phyloP scores from a whole-genome alignment of 495 filamentous ascomycete species.

The Penicillium roqueforti region DNA sequence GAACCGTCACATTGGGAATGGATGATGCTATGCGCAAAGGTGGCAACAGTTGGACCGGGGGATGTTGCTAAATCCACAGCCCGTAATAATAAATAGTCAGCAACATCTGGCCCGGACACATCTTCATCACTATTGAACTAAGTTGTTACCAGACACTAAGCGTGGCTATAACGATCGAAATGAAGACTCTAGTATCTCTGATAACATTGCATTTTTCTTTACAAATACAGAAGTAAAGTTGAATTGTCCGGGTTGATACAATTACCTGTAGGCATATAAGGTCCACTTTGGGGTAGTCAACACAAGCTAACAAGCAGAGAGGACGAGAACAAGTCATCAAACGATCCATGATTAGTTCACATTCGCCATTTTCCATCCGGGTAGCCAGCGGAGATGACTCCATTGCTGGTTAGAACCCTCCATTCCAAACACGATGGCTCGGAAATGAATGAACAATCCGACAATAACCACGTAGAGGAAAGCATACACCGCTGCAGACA shows the following conservation, averaged over 20 bases:
- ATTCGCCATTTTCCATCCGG: constrained; percentile 51
- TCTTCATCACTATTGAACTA: neutral
- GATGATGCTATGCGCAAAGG: constrained; percentile 51
- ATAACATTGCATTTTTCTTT: neutral
- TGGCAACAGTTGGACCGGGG: constrained; percentile 40
- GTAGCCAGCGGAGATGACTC: constrained; percentile 89
- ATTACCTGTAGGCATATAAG: neutral
- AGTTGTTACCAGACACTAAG: neutral
- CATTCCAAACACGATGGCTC: constrained; percentile 97
- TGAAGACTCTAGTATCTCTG: neutral
- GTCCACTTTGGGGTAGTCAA: neutral
- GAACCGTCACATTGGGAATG: constrained; percentile 55
- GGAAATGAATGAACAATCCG: constrained; percentile 81
- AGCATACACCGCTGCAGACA: constrained; percentile 60
- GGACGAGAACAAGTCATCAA: neutral
- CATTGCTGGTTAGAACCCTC: constrained; percentile 77
- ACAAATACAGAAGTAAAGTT: neutral
- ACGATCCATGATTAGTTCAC: constrained; percentile 31
- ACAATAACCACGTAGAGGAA: constrained; percentile 68
- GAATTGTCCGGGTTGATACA: constrained; percentile 2
- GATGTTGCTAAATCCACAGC: constrained; percentile 41
- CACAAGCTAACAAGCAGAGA: neutral
- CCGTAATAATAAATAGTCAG: neutral
- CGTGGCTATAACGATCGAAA: neutral
- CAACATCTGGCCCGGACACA: neutral